These are phyloP conservation scores for Protomyces inouyei DNA, from an alignment of 1,139 yeast species.

Conservation along the genomic window DNA sequence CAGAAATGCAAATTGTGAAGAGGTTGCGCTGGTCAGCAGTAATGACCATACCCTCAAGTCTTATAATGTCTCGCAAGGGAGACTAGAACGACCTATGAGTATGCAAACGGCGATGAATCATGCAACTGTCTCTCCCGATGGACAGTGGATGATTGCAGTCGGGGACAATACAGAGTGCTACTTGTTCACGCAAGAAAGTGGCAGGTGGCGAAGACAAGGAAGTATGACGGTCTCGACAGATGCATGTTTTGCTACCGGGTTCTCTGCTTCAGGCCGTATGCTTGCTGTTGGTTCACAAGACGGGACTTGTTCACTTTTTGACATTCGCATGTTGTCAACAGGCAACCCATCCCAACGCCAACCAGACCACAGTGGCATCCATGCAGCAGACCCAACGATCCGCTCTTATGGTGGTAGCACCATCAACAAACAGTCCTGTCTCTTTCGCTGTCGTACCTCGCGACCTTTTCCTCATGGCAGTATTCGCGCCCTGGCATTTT, in stretches of 20 bases:
- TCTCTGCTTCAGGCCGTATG: conserved; percentile 8
- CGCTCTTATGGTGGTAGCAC: neutral
- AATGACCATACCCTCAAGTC: conserved; percentile 16
- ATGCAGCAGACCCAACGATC: no score
- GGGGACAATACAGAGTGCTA: conserved; percentile 28
- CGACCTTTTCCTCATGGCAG: conserved; percentile 17
- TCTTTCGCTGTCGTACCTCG: neutral
- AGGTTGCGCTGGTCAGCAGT: conserved; percentile 12
- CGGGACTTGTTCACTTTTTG: conserved; percentile 13
- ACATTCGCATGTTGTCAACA: conserved; percentile 5
- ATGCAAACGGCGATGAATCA: conserved; percentile 27
- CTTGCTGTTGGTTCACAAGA: conserved; percentile 25
- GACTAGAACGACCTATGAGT: conserved; percentile 1
- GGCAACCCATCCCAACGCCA: neutral
- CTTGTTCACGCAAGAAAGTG: conserved; percentile 13
- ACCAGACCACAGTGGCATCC: no score
- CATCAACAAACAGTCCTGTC: neutral
- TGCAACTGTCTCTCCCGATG: conserved; percentile 26
- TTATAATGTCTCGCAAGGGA: conserved; percentile 1
- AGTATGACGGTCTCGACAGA: conserved; percentile 15
- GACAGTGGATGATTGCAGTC: conserved; percentile 26
- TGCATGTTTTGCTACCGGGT: conserved; percentile 17
- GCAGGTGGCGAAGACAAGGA: conserved; percentile 7
- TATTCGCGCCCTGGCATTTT: conserved; percentile 7
- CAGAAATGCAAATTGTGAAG: neutral